Evolutionary conservation across 1,284 basidiomycete species (phyloP).

Genomic region (Austroboletus niveus): DNA sequence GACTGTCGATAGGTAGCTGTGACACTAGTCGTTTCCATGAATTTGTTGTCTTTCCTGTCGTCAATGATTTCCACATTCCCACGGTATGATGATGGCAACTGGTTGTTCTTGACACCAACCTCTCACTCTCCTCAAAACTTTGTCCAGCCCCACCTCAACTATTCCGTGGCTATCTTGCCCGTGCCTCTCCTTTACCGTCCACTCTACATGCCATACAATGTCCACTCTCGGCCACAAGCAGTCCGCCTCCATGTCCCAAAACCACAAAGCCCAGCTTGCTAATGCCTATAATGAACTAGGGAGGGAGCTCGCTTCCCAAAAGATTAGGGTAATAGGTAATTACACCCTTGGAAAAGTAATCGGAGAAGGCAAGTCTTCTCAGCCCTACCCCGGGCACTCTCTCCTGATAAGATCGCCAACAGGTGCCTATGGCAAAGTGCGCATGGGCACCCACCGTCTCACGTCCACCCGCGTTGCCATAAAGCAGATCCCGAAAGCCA

Average conservation of each 20-base stretch:
- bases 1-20: conserved; percentile 28
- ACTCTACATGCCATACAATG: conserved; percentile 44
- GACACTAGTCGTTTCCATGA: conserved; percentile 5
- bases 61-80: conserved; percentile 15
- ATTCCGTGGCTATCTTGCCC: conserved; percentile 35
- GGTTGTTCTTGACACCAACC: conserved; percentile 17
- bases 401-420: conserved; percentile 30
- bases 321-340: conserved; percentile 90
- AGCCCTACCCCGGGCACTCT: conserved; percentile 11
- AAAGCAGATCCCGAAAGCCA: conserved; percentile 95
- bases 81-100: conserved; percentile 15
- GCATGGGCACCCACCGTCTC: conserved; percentile 88
- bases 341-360: conserved; percentile 95
- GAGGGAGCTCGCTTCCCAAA: conserved; percentile 87
- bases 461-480: conserved; percentile 90
- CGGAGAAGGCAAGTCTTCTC: conserved; percentile 77
- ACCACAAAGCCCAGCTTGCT: conserved; percentile 83
- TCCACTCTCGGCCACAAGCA: conserved; percentile 56
- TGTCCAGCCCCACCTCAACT: conserved; percentile 19
- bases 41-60: conserved; percentile 24
- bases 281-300: conserved; percentile 97
- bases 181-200: conserved; percentile 40
- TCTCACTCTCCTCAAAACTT: conserved; percentile 5
- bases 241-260: conserved; percentile 66
- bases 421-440: conserved; percentile 93